phyloP scores from a whole-genome alignment of 2,329 filamentous ascomycete species.

The Apiospora phragmitis region DNA sequence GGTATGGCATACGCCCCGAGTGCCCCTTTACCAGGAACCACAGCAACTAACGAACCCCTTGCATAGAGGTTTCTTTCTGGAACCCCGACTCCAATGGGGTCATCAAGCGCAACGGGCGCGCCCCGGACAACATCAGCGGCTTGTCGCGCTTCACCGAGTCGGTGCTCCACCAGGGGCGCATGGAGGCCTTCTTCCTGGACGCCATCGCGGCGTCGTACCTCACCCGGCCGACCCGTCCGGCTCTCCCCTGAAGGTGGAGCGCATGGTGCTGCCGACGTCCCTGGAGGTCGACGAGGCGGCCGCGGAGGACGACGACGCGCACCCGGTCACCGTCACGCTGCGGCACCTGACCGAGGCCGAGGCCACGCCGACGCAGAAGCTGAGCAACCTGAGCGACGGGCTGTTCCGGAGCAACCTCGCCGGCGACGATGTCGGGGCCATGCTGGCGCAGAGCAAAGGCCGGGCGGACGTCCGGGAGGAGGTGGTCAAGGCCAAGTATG shows the following conservation, averaged over 20 bases:
- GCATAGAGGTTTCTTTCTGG: slow-evolving; percentile 43
- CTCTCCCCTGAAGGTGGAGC: slow-evolving; percentile 48
- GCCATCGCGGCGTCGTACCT: slow-evolving; percentile 40
- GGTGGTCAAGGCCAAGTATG: slow-evolving; percentile 57
- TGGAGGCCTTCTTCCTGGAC: slow-evolving; percentile 60
- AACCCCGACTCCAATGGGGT: slow-evolving; percentile 61
- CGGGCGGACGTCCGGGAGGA: slow-evolving; percentile 40
- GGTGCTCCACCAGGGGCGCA: slow-evolving; percentile 62
- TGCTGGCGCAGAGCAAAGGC: slow-evolving; percentile 29
- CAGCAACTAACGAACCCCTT: background rate
- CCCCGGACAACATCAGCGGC: slow-evolving; percentile 52
- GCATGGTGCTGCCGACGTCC: slow-evolving; percentile 53
- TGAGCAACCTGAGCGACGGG: slow-evolving; percentile 46
- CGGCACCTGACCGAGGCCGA: slow-evolving; percentile 56
- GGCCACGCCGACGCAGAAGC: slow-evolving; percentile 41
- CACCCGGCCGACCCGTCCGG: slow-evolving; percentile 16
- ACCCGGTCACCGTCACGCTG: slow-evolving; percentile 59
- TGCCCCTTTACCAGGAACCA: background rate
- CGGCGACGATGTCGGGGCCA: slow-evolving; percentile 52
- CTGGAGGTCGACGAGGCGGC: slow-evolving; percentile 50
- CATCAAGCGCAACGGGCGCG: slow-evolving; percentile 44
- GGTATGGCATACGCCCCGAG: slow-evolving; percentile 38
- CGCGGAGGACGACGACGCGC: slow-evolving; percentile 47
- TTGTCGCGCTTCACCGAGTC: slow-evolving; percentile 59
- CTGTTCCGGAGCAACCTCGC: slow-evolving; percentile 57